phyloP scores from a whole-genome alignment of 345 rosid genomes.

The Hibiscus syriacus region DNA sequence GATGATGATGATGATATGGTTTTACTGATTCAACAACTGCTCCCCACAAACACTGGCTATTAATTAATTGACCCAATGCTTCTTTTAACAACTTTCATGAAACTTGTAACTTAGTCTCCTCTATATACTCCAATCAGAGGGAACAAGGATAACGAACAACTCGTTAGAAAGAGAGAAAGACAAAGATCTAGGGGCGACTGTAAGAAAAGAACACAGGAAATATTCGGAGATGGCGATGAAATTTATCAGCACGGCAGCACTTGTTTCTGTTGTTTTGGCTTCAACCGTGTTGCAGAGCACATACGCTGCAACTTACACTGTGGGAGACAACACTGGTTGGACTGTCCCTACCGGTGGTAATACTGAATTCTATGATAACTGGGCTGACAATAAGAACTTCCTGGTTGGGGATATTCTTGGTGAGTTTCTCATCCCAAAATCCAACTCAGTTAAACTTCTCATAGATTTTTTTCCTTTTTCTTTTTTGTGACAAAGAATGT shows the following conservation, averaged over 20 bases:
- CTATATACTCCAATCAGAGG: not conserved
- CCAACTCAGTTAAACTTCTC: too few relatives aligned
- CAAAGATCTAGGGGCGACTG: conserved; percentile 16
- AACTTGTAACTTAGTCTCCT: not conserved
- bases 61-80: not conserved
- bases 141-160: not conserved
- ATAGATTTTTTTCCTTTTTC: too few relatives aligned
- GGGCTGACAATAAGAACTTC: conserved; percentile 26
- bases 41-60: not conserved
- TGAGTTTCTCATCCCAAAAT: conserved; percentile 5
- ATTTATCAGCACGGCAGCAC: not conserved
- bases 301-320: conserved; percentile 16
- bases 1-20: too few relatives aligned
- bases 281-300: conserved; percentile 4
- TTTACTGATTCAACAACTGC: not conserved
- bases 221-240: conserved; percentile 6
- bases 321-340: conserved; percentile 38
- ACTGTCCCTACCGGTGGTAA: not conserved
- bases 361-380: conserved; percentile 16
- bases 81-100: not conserved
- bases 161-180: too few relatives aligned
- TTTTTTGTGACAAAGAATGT: not conserved
- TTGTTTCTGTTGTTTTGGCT: conserved; percentile 10
- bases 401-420: conserved; percentile 31
- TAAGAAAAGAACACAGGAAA: conserved; percentile 23